Evolutionary conservation across 1,284 basidiomycete genomes (phyloP), one percentile per base, ranked within the genome.

Genomic region (Fomitopsis betulina): DNA sequence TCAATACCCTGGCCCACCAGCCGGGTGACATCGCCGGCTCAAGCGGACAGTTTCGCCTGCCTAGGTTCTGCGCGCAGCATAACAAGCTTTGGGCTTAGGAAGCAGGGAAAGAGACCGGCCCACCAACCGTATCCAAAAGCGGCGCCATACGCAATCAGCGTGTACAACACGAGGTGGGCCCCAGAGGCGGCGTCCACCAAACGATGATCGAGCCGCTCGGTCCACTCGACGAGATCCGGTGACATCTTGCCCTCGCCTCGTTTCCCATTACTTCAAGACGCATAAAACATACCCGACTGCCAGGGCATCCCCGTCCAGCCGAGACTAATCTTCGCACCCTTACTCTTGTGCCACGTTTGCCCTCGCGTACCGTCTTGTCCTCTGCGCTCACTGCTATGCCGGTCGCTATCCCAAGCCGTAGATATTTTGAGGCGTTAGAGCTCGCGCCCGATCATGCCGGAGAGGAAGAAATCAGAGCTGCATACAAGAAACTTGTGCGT

Each of bases 391-490:
- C 57, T n/a, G n/a, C n/a, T 39, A 68, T 68, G 65, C 65, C 70
- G 56, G 66, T 65, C 55, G 53, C 60, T 53, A 53, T 62, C 30
- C 55, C 59, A 9, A 60, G 62, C 39, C 63, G 61, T 47, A 65
- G 63, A 56, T 63, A 66, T 56, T 69, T 67, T 57, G 64, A 68
- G 58, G 62, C 66, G 49, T 65, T 73, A 52, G 70, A 65, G 57
- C 61, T 73, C 55, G 59, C 53, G 15, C 56, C 62, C 17, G 60
- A 64, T 23, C 64, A 68, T 60, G 65, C 83, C 7, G 70, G 71
- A 19, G 81, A 82, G 17, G 87, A 91, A 64, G 88, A 93, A 23
- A 87, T 98, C 68, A 96, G 95, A 73, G 87, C 85, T 63, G 89
- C 87, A 1, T 91, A 91, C 77, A 90, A 89, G 79, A 89, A 87